Evolutionary conservation across 129 eudicot species (phyloP).

Genomic region (Lonicera japonica): DNA sequence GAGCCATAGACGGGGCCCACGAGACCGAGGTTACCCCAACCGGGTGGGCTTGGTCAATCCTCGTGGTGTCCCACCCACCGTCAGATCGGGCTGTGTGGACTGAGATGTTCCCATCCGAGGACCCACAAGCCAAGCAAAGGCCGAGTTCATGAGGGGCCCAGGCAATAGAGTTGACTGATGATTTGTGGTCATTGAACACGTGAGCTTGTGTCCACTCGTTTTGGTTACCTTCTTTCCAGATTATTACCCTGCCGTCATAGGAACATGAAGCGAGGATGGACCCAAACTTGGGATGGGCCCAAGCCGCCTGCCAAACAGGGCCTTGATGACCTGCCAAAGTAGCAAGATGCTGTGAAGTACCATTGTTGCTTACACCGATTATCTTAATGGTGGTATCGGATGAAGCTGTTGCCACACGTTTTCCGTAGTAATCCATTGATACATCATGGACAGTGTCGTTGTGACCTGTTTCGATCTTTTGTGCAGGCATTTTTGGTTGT

Average conservation of each 20-base stretch:
- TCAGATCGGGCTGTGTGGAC: constrained; percentile 32
- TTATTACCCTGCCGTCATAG: constrained; percentile 42
- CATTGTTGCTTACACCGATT: constrained; percentile 39
- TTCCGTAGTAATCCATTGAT: constrained; percentile 50
- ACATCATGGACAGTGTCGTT: constrained; percentile 43
- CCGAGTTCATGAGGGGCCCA: constrained; percentile 59
- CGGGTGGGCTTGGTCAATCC: constrained; percentile 50
- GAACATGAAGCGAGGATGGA: constrained; percentile 45
- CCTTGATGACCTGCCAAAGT: constrained; percentile 46
- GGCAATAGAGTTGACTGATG: constrained; percentile 47
- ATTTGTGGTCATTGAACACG: constrained; percentile 42
- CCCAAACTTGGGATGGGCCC: constrained; percentile 58
- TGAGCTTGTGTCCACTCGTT: constrained; percentile 45
- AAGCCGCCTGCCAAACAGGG: constrained; percentile 49
- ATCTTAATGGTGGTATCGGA: constrained; percentile 45
- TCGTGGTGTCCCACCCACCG: constrained; percentile 48
- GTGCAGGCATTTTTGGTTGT: constrained; percentile 34
- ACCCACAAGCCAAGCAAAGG: constrained; percentile 48
- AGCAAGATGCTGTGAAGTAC: constrained; percentile 42
- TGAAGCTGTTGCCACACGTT: constrained; percentile 50
- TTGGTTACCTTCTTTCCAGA: constrained; percentile 54
- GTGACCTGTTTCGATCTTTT: constrained; percentile 55
- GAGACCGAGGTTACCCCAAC: constrained; percentile 52
- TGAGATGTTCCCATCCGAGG: constrained; percentile 46
- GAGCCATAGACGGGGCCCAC: constrained; percentile 50